Evolutionary conservation across 2,329 filamentous ascomycete species (phyloP).

Genomic region (Fusarium scirpi): DNA sequence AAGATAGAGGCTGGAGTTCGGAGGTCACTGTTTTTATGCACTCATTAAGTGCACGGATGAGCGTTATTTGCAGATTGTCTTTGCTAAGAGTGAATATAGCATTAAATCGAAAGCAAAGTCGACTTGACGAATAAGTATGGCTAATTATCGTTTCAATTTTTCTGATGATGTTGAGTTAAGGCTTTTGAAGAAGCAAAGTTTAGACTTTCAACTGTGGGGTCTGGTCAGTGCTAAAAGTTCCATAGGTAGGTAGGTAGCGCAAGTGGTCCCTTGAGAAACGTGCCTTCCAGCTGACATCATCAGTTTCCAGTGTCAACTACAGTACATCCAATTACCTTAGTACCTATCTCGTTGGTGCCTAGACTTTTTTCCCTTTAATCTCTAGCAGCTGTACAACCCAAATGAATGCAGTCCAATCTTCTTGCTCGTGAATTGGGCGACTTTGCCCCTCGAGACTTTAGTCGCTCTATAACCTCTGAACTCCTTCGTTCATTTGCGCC

Average conservation of each 20-base stretch:
- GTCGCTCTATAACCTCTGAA: slow-evolving; percentile 72
- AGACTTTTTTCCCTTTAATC: background rate
- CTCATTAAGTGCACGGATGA: slow-evolving; percentile 6
- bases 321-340: background rate
- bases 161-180: slow-evolving; percentile 10
- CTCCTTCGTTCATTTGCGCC: slow-evolving; percentile 78
- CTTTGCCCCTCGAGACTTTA: slow-evolving; percentile 72
- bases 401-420: slow-evolving; percentile 78
- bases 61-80: slow-evolving; percentile 27
- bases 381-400: slow-evolving; percentile 18
- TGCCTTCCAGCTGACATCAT: slow-evolving; percentile 43
- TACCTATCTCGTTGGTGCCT: background rate
- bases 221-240: slow-evolving; percentile 12
- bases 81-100: background rate
- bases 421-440: slow-evolving; percentile 81
- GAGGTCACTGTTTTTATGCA: background rate
- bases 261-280: slow-evolving; percentile 23
- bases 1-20: background rate
- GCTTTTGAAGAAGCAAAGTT: slow-evolving; percentile 32
- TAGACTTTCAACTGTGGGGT: slow-evolving; percentile 38
- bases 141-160: background rate
- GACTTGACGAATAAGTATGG: background rate
- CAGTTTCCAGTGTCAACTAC: slow-evolving; percentile 1
- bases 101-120: background rate
- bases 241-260: background rate